Percentiles rank a stretch among this genome's conserved stretches.
phyloP scores from a whole-genome alignment of 2,329 filamentous ascomycete genomes.

The Didymella pomorum region DNA sequence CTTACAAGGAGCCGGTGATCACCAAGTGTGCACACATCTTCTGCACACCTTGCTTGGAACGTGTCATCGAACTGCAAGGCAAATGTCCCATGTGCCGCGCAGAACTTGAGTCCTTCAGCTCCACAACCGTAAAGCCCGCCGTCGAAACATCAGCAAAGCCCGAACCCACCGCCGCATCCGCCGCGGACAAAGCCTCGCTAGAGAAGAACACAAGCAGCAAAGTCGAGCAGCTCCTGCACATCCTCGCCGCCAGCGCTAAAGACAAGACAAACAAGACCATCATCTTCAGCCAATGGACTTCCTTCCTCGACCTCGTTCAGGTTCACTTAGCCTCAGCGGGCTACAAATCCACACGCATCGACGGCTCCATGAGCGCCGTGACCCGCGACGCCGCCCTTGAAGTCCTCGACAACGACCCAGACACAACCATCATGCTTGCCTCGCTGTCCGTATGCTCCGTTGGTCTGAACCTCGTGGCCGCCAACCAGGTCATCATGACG shows the following conservation, averaged over 20 bases:
- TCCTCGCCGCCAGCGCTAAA: slow-evolving; percentile 73
- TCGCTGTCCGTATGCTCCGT: slow-evolving; percentile 84
- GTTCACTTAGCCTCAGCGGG: slow-evolving; percentile 68
- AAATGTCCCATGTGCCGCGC: slow-evolving; percentile 88
- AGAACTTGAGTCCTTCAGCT: slow-evolving; percentile 58
- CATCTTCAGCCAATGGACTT: slow-evolving; percentile 80
- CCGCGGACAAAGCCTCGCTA: slow-evolving; percentile 65
- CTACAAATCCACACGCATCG: slow-evolving; percentile 74
- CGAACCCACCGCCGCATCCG: slow-evolving; percentile 32
- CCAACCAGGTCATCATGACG: slow-evolving; percentile 82
- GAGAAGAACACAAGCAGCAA: slow-evolving; percentile 72
- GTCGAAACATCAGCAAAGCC: slow-evolving; percentile 55
- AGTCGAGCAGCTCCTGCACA: slow-evolving; percentile 78
- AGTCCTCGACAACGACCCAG: slow-evolving; percentile 70
- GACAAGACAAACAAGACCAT: slow-evolving; percentile 71
- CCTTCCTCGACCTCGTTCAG: slow-evolving; percentile 76
- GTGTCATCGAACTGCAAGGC: slow-evolving; percentile 75
- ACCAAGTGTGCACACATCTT: slow-evolving; percentile 86
- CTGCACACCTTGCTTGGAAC: slow-evolving; percentile 75
- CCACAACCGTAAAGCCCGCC: slow-evolving; percentile 71
- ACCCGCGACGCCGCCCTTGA: slow-evolving; percentile 76
- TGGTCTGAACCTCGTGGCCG: slow-evolving; percentile 84
- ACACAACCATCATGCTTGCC: slow-evolving; percentile 79
- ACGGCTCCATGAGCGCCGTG: slow-evolving; percentile 77
- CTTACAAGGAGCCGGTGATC: slow-evolving; percentile 76